Evolutionary conservation across 2,329 filamentous ascomycete genomes (phyloP).

Genomic region (Drechslerella stenobrocha): DNA sequence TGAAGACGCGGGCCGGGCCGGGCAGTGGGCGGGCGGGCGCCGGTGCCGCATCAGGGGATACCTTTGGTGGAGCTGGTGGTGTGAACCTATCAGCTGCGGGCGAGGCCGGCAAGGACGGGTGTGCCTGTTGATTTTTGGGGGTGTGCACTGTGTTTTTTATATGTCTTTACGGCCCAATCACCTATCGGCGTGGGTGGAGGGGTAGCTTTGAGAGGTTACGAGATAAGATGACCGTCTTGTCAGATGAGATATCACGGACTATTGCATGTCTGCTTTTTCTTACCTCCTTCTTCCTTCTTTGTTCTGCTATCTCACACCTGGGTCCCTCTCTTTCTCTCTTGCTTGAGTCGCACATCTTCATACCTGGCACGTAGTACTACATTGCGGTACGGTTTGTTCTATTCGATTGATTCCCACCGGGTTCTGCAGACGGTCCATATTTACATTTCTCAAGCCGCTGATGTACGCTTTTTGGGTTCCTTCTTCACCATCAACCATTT

Average conservation of each 20-base stretch:
- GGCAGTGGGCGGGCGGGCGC: slow-evolving; percentile 63
- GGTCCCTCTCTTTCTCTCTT: no score
- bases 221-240: not conserved
- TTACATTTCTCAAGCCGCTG: no score
- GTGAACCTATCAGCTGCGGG: slow-evolving; percentile 47
- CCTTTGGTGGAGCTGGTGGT: slow-evolving; percentile 39
- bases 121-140: slow-evolving; percentile 25
- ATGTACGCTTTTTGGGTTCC: no score
- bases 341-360: no score
- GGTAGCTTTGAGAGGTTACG: not conserved
- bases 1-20: slow-evolving; percentile 82
- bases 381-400: slow-evolving; percentile 18
- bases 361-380: slow-evolving; percentile 15
- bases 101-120: slow-evolving; percentile 37
- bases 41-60: slow-evolving; percentile 62
- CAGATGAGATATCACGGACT: not conserved
- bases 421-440: no score
- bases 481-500: no score
- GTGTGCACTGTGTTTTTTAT: not conserved
- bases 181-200: not conserved
- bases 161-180: no score
- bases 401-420: no score
- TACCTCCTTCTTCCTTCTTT: no score
- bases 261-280: no score
- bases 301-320: no score